These are phyloP conservation scores for Paecilomyces sp. DNA, from an alignment of 2,329 filamentous ascomycete genomes.

Conservation along the genomic window DNA sequence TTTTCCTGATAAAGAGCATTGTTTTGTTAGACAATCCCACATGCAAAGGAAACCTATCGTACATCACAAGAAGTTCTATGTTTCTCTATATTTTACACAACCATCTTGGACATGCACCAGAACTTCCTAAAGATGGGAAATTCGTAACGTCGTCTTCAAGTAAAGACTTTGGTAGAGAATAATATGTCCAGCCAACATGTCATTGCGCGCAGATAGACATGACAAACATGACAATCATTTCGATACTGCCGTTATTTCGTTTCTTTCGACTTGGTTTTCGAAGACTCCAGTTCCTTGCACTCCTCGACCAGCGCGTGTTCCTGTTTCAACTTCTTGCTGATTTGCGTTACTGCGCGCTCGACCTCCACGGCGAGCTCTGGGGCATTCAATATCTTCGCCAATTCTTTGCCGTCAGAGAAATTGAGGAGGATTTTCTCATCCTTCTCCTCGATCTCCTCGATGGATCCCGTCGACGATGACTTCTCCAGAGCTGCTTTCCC, in stretches of 20 bases:
- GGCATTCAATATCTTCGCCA: slow-evolving; percentile 57
- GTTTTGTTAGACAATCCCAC: background rate
- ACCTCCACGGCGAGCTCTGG: slow-evolving; percentile 66
- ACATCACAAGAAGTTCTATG: background rate
- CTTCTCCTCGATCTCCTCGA: slow-evolving; percentile 28
- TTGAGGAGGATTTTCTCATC: slow-evolving; percentile 41
- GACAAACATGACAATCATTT: slow-evolving; percentile 13
- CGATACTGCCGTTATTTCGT: slow-evolving; percentile 3
- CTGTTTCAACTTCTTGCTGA: slow-evolving; percentile 38
- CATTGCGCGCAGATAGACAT: background rate
- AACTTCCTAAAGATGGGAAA: background rate
- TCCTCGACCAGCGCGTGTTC: slow-evolving; percentile 14
- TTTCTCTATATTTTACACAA: background rate
- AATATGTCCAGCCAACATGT: background rate
- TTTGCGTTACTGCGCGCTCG: slow-evolving; percentile 69
- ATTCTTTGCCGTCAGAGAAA: slow-evolving; percentile 45
- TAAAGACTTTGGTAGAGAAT: background rate
- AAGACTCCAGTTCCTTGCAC: slow-evolving; percentile 1
- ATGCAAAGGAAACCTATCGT: background rate
- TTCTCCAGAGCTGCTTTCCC: slow-evolving; percentile 19
- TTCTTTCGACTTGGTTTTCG: background rate
- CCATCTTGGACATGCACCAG: background rate
- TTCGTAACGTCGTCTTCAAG: background rate
- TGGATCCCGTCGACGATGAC: slow-evolving; percentile 18
- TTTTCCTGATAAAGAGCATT: background rate